These are phyloP conservation scores for Pseudocercospora fijiensis DNA, from an alignment of 2,329 filamentous ascomycete species.

Conservation along the genomic window DNA sequence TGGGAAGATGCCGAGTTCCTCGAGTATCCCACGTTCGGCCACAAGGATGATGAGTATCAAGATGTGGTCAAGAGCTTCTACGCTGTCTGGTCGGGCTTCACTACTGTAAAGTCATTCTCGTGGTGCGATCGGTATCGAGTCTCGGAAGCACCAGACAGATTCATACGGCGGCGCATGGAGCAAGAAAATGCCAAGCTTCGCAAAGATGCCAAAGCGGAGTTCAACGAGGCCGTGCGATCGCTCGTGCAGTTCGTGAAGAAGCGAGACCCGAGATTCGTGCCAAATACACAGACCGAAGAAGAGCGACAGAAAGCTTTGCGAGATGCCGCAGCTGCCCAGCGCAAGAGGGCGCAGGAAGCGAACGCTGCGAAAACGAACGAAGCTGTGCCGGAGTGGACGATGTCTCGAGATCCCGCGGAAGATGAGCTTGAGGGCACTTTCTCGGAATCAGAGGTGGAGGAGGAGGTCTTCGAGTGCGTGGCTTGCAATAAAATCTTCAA, in stretches of 20 bases:
- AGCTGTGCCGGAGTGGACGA: conserved; percentile 73
- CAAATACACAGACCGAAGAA: conserved; percentile 72
- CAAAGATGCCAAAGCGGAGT: conserved; percentile 79
- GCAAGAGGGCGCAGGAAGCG: conserved; percentile 75
- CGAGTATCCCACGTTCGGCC: conserved; percentile 81
- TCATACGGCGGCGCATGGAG: conserved; percentile 80
- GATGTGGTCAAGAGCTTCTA: conserved; percentile 79
- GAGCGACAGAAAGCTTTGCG: conserved; percentile 77
- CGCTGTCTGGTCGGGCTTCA: conserved; percentile 73
- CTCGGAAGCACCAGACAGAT: conserved; percentile 82
- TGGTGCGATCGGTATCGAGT: conserved; percentile 87
- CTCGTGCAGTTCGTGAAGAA: conserved; percentile 87
- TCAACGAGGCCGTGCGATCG: conserved; percentile 87
- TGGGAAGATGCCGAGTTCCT: conserved; percentile 61
- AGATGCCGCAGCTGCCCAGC: conserved; percentile 78
- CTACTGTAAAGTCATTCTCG: conserved; percentile 78
- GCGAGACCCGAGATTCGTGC: conserved; percentile 80
- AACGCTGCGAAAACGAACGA: conserved; percentile 71
- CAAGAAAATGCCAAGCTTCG: conserved; percentile 87
- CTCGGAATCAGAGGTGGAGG: conserved; percentile 47
- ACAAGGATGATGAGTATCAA: conserved; percentile 73
- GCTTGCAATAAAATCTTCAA: conserved; percentile 70
- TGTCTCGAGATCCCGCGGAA: conserved; percentile 56
- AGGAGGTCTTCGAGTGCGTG: conserved; percentile 61
- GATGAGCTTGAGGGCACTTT: conserved; percentile 45